A percentile compares a stretch with the other conserved stretches of the same genome.
Conservation (phyloP, 805 yeast species). For the Priceomyces carsonii region DNA sequence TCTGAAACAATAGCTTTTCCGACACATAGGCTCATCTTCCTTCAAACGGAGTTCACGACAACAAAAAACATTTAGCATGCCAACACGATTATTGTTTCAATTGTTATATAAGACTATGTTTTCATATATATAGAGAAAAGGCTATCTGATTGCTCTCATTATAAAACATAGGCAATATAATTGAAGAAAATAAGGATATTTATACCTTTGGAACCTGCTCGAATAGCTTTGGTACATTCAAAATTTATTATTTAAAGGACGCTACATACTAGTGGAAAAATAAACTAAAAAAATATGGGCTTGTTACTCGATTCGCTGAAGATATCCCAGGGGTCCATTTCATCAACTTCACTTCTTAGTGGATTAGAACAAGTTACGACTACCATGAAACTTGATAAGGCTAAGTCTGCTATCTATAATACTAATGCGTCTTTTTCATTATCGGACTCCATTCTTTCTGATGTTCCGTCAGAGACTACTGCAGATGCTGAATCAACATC, state of each 20-base stretch:
- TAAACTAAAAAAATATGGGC: conserved; percentile 3
- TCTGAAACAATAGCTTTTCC: not conserved
- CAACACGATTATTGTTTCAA: too few species aligned
- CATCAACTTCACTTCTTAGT: conserved; percentile 3
- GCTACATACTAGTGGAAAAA: too few species aligned
- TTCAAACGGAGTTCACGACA: too few species aligned
- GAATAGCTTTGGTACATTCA: too few species aligned
- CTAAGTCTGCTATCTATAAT: conserved; percentile 1
- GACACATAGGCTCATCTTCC: not conserved
- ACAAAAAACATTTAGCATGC: too few species aligned
- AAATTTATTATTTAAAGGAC: too few species aligned
- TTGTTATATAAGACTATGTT: too few species aligned
- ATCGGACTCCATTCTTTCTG: not conserved
- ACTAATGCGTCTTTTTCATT: not conserved
- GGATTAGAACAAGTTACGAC: conserved; percentile 3
- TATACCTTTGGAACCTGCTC: too few species aligned
- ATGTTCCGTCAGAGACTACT: not conserved
- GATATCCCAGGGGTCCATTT: not conserved
- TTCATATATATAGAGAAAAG: too few species aligned
- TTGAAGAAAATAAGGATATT: too few species aligned
- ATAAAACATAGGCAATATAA: too few species aligned
- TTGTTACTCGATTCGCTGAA: conserved; percentile 4
- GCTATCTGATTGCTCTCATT: too few species aligned
- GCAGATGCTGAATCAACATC: conserved; percentile 2
- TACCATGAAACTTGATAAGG: not conserved